These are phyloP conservation scores for Neurospora terricola DNA, from an alignment of 495 filamentous ascomycete genomes.

Conservation along the genomic window DNA sequence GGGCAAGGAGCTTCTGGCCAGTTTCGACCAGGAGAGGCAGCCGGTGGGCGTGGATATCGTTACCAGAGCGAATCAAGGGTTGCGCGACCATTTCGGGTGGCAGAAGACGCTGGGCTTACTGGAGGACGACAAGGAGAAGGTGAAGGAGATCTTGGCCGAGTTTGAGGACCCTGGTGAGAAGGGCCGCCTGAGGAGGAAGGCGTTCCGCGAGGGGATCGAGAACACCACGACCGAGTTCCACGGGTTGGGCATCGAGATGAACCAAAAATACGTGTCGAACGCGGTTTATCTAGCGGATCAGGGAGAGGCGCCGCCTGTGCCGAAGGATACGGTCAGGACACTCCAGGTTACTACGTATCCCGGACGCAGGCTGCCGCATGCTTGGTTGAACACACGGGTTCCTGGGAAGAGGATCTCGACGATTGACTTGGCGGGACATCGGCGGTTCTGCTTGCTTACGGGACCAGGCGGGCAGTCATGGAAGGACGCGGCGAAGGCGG, in stretches of 20 bases:
- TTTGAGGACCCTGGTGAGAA: conserved; percentile 19
- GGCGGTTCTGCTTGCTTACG: conserved; percentile 27
- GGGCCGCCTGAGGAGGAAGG: conserved; percentile 10
- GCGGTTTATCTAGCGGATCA: conserved; percentile 20
- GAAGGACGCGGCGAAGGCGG: conserved; percentile 17
- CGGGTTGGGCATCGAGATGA: conserved; percentile 31
- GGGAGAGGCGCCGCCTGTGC: conserved; percentile 5
- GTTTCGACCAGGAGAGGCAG: conserved; percentile 30
- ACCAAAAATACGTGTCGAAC: conserved; percentile 27
- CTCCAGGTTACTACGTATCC: conserved; percentile 23
- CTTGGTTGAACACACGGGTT: conserved; percentile 26
- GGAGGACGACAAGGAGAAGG: conserved; percentile 16
- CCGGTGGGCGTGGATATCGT: conserved; percentile 32
- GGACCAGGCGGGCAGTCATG: conserved; percentile 27
- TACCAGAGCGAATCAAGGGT: conserved; percentile 28
- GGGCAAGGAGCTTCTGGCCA: conserved; percentile 15
- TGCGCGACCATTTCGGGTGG: conserved; percentile 24
- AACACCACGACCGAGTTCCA: conserved; percentile 25
- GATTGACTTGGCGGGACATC: conserved; percentile 28
- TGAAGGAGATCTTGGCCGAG: conserved; percentile 15
- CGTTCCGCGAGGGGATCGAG: conserved; percentile 22
- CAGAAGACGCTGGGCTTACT: conserved; percentile 26
- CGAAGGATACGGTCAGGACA: conserved; percentile 11
- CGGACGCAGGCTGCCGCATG: conserved; percentile 30
- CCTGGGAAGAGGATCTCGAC: conserved; percentile 23